Base-by-base conservation (phyloP, 2,329 filamentous ascomycete species). In the Dactylellina cionopaga region DNA sequence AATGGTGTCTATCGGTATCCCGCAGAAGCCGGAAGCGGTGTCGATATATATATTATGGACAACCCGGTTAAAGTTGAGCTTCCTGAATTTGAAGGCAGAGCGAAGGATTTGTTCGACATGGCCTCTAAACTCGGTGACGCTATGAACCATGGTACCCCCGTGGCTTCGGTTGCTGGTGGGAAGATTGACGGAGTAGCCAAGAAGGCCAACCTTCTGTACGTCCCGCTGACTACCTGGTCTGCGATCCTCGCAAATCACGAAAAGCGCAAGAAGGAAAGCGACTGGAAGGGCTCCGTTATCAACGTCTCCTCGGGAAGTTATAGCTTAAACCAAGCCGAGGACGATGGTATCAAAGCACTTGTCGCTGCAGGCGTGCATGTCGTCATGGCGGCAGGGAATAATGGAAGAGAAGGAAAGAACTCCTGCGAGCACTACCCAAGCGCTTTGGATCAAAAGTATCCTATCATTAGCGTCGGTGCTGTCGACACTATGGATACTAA, bases 341-440 rank as follows among this genome's bases (percentile, higher is more conserved):
- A 10, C n/a, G 6, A 22, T 2, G 27, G 22, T 11, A 19, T 60
- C 24, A 35, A 44, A 24, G n/a, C 19, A 11, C 29, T 60, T 13
- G 22, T 49, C 13, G 10, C 33, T 1, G 43, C 43, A 1, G 56
- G 56, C 19, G 56, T 49, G 3, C 56, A 60, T 49, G 35, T 60
- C 22, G 43, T 60, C 22, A 13, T 43, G 27, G 35, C 43, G 22
- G 56, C 43, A 15, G 56, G 56, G 13, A 60, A 60, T 13, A 43
- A 60, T 47, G 29, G 10, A 31, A 55, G 33, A 13, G n/a, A n/a
- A n/a, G 39, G n/a, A 11, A 77, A 76, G 10, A 43, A 51, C n/a
- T 19, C 56, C 17, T 60, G 56, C 27, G 13, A 22, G 17, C 41
- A 49, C n/a, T 46, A 46, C 27, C 56, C 56, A 19, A 37, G 41